A percentile compares a stretch with the other conserved stretches of the same genome.
These are phyloP conservation scores for Jamesozyma gamospora DNA, from an alignment of 805 yeast genomes.

Conservation along the genomic window DNA sequence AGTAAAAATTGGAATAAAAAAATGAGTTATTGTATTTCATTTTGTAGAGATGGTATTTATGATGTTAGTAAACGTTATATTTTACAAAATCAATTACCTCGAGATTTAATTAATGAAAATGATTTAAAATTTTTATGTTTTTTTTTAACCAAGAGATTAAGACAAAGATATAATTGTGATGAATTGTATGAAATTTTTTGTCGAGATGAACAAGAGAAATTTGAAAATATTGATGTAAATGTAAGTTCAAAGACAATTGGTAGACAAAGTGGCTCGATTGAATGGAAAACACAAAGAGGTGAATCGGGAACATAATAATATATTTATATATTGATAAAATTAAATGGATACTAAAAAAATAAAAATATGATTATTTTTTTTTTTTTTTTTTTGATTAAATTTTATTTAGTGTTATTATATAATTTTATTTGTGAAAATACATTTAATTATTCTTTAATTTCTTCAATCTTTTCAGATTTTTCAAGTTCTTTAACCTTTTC, in stretches of 20 bases:
- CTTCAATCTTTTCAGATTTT: not conserved
- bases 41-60: slow-evolving; percentile 46
- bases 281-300: slow-evolving; percentile 72
- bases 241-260: slow-evolving; percentile 13
- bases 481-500: no score
- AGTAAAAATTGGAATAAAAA: slow-evolving; percentile 84
- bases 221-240: slow-evolving; percentile 2
- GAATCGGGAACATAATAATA: slow-evolving; percentile 46
- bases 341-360: no score
- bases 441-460: not conserved
- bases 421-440: not conserved
- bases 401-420: no score
- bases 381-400: no score
- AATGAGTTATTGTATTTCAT: slow-evolving; percentile 81
- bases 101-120: slow-evolving; percentile 36
- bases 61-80: slow-evolving; percentile 71
- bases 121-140: slow-evolving; percentile 31
- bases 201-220: slow-evolving; percentile 28
- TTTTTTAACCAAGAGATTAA: slow-evolving; percentile 30
- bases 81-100: slow-evolving; percentile 34
- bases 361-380: no score
- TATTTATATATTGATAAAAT: no score
- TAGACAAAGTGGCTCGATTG: slow-evolving; percentile 65
- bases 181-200: slow-evolving; percentile 30
- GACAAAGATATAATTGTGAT: slow-evolving; percentile 21